Conservation (phyloP, 2,329 filamentous ascomycete species). For the Coniella lustricola region DNA sequence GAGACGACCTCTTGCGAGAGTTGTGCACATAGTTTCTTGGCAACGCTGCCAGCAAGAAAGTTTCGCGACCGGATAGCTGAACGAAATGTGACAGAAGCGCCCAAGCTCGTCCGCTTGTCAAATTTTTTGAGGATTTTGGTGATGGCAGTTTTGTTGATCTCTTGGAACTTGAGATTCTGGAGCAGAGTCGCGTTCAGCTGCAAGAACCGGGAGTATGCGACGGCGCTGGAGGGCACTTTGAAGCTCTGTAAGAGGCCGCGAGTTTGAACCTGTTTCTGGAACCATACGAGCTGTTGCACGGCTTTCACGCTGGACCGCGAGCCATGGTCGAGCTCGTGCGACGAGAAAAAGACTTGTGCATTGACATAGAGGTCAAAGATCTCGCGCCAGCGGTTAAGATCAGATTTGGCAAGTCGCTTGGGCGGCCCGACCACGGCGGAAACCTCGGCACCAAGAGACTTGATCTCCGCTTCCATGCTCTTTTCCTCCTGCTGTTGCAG, state of each 20-base stretch:
- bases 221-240: constrained; percentile 57
- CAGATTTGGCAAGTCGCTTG: constrained; percentile 52
- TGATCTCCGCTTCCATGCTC: constrained; percentile 56
- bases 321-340: constrained; percentile 63
- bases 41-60: constrained; percentile 59
- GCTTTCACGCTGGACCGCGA: constrained; percentile 59
- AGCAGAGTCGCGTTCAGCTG: constrained; percentile 68
- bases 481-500: constrained; percentile 61
- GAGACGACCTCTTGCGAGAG: constrained; percentile 66
- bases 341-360: constrained; percentile 75
- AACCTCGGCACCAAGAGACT: constrained; percentile 57
- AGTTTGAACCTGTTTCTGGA: constrained; percentile 59
- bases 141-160: constrained; percentile 72
- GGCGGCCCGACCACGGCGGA: constrained; percentile 54
- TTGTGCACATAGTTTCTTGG: constrained; percentile 68
- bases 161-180: constrained; percentile 75
- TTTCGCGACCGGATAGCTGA: constrained; percentile 50
- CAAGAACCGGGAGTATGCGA: constrained; percentile 62
- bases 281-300: constrained; percentile 61
- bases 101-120: constrained; percentile 74
- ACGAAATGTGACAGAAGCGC: constrained; percentile 58
- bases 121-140: constrained; percentile 88
- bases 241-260: constrained; percentile 54
- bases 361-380: constrained; percentile 79
- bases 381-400: constrained; percentile 69